phyloP scores from a whole-genome alignment of 2,329 filamentous ascomycete genomes.

The Arthroderma uncinatum region DNA sequence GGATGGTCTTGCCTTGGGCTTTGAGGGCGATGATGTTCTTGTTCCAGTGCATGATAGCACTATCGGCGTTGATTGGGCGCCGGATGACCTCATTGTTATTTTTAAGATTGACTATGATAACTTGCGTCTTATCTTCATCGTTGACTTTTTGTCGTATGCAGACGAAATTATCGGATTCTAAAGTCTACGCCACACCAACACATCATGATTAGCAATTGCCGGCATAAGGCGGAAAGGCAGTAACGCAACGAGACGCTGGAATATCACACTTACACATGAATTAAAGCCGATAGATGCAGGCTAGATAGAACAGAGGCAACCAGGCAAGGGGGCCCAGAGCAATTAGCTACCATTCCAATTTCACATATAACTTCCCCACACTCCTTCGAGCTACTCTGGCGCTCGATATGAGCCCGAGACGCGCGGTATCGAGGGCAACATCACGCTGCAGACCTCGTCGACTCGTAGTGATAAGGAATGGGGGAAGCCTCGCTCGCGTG shows the following conservation, averaged over 20 bases:
- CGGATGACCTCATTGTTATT: slow-evolving; percentile 92
- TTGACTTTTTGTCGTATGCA: slow-evolving; percentile 92
- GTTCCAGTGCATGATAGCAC: slow-evolving; percentile 98
- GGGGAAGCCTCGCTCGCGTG: not conserved
- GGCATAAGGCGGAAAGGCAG: slow-evolving; percentile 15
- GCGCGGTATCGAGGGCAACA: not conserved
- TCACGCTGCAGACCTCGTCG: not conserved
- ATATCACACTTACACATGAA: slow-evolving; percentile 56
- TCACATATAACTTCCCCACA: not conserved
- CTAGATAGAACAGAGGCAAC: slow-evolving; percentile 34
- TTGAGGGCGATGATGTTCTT: slow-evolving; percentile 94
- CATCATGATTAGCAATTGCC: slow-evolving; percentile 5
- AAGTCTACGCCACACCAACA: slow-evolving; percentile 51
- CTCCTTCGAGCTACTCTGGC: not conserved
- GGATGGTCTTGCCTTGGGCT: slow-evolving; percentile 83
- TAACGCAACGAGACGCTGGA: not conserved
- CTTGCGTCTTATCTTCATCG: slow-evolving; percentile 74
- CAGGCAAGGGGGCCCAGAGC: not conserved
- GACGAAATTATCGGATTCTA: slow-evolving; percentile 94
- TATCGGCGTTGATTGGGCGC: slow-evolving; percentile 95
- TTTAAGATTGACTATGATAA: slow-evolving; percentile 96
- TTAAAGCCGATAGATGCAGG: slow-evolving; percentile 71
- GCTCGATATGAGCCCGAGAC: not conserved
- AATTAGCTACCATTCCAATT: not conserved
- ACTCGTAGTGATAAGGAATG: not conserved